Evolutionary conservation across 2,329 filamentous ascomycete genomes (phyloP), one percentile per base, ranked within the genome.

Genomic region (Triangularia setosa): DNA sequence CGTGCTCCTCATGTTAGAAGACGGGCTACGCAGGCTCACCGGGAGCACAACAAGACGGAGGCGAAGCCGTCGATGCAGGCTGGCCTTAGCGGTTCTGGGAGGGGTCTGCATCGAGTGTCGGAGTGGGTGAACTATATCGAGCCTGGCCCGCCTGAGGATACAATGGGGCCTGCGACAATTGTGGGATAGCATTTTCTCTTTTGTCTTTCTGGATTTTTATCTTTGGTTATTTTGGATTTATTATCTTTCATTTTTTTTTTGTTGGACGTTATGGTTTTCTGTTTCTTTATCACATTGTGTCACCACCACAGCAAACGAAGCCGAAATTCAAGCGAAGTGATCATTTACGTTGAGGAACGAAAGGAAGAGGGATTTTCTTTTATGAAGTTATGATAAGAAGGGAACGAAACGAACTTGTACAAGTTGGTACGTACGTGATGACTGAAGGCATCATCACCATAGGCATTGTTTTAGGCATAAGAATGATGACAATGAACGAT

Each of bases 111-210:
- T 67, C 76, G 82, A 6, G 81, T 84, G 18, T 74, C 73, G 53
- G 79, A 83, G 63, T 84, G 82, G 82, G 76, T 76, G 64, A 77
- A 74, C 48, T 82, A 81, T 72, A 79, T 84, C 16, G 76, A 78
- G 66, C 78, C 77, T 6, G 81, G 80, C 3, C 67, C 73, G 44
- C 78, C 79, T 4, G 69, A 71, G 16, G 62, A 33, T 2, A 64
- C 67, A 5, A 8, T 18, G 40, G 16, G 16, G 5, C 35, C 57
- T 25, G 56, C 40, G 24, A 44, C 40, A 53, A 60, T 48, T 56
- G 40, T 59, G 55, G 58, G 23, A 52, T 54, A 14, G 14, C 18
- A 7, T 58, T 52, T 9, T 58, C 52, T 55, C 12, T 27, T 35
- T 24, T 53, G 12, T 3, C 21, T 25, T 30, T 63, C 35, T 58